Conservation (phyloP, 176 grass and related monocot species). For the Aegilops speltoides region DNA sequence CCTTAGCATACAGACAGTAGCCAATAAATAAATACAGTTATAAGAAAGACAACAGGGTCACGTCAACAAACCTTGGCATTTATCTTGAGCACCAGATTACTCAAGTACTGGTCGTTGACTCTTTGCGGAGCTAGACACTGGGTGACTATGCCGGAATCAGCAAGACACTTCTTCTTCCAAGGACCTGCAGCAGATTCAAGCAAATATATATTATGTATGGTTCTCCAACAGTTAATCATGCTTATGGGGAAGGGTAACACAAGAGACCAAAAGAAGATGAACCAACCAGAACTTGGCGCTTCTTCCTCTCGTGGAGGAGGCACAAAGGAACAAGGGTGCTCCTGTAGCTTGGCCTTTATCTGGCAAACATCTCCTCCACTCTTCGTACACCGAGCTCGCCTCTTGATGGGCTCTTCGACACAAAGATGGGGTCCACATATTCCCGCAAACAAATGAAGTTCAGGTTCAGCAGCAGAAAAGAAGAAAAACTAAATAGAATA, state of each 20-base stretch:
- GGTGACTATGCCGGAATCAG: constrained; percentile 88
- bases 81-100: constrained; percentile 84
- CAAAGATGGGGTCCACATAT: constrained; percentile 51
- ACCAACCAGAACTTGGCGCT: constrained; percentile 85
- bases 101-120: constrained; percentile 83
- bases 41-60: not conserved
- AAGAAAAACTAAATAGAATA: not conserved
- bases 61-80: constrained; percentile 75
- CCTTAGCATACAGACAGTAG: not conserved
- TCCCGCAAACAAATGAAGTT: constrained; percentile 37
- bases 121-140: constrained; percentile 77
- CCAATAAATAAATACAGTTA: constrained; percentile 14
- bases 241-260: not conserved
- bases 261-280: not conserved
- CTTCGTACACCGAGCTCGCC: constrained; percentile 43
- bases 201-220: constrained; percentile 14
- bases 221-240: not conserved
- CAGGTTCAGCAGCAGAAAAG: constrained; percentile 10
- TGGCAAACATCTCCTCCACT: constrained; percentile 75
- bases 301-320: constrained; percentile 85
- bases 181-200: constrained; percentile 51
- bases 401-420: constrained; percentile 42
- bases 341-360: constrained; percentile 62
- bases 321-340: constrained; percentile 70
- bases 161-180: constrained; percentile 90